A percentile compares a stretch with the other conserved stretches of the same genome.
These are phyloP conservation scores for Eragrostis nindensis DNA, from an alignment of 176 grass and related monocot genomes.

Conservation along the genomic window DNA sequence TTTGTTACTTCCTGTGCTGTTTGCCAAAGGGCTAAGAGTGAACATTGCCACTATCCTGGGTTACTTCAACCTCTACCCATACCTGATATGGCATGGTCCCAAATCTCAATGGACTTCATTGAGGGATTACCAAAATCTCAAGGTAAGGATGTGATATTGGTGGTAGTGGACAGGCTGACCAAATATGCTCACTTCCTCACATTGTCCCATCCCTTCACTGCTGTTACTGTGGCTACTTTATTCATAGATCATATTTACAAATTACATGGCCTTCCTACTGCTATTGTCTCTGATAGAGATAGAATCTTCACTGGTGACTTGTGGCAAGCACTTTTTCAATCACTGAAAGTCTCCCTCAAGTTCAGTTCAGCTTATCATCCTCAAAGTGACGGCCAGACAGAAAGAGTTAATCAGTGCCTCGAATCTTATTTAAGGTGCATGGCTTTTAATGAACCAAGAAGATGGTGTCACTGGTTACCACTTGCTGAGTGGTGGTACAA, in stretches of 20 bases:
- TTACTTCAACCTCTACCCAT: not conserved
- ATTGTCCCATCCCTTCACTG: not conserved
- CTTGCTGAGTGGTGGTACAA: not conserved
- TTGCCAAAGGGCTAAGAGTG: not conserved
- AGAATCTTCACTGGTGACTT: not conserved
- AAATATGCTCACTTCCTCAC: not conserved
- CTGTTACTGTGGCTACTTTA: not conserved
- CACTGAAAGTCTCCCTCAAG: not conserved
- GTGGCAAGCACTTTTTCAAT: not conserved
- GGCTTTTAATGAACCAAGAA: not conserved
- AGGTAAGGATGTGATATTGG: not conserved
- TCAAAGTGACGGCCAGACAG: not conserved
- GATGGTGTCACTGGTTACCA: not conserved
- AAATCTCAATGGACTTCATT: not conserved
- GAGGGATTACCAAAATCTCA: not conserved
- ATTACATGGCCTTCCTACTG: not conserved
- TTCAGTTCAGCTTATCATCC: not conserved
- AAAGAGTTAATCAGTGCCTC: not conserved
- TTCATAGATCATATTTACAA: not conserved
- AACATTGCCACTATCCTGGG: not conserved
- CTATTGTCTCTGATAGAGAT: not conserved
- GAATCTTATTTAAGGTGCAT: not conserved
- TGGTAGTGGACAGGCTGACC: not conserved
- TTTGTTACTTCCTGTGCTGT: not conserved
- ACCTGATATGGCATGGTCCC: not conserved